A percentile compares a stretch with the other conserved stretches of the same genome.
These are phyloP conservation scores for Neurospora sp. DNA, from an alignment of 495 filamentous ascomycete genomes.

Conservation along the genomic window DNA sequence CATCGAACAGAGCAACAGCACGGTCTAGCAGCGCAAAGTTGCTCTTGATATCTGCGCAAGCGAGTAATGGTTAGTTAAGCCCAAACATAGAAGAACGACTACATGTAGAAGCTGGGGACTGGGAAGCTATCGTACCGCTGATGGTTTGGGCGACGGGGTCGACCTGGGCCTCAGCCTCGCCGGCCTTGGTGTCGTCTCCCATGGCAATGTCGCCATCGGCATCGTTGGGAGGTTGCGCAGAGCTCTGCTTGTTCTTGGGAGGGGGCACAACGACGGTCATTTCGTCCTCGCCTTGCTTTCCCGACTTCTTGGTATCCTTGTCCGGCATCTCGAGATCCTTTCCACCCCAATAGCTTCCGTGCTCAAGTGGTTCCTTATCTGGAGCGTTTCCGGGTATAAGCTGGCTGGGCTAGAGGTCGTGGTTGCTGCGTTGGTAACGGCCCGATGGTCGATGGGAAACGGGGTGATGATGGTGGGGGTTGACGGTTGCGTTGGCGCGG, in stretches of 20 bases:
- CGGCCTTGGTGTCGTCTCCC: conserved; percentile 51
- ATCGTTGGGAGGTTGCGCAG: conserved; percentile 46
- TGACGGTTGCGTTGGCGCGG: neutral
- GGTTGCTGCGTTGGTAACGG: conserved; percentile 4
- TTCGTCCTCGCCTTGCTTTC: conserved; percentile 64
- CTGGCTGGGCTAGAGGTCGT: conserved; percentile 1
- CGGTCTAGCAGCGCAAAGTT: conserved; percentile 87
- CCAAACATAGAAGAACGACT: neutral
- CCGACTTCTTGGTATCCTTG: conserved; percentile 57
- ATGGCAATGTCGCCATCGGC: conserved; percentile 67
- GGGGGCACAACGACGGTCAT: conserved; percentile 84
- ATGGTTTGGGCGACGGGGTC: conserved; percentile 56
- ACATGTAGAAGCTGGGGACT: neutral
- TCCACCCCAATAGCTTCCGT: conserved; percentile 62
- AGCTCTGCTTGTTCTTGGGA: conserved; percentile 58
- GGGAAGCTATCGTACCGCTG: conserved; percentile 29
- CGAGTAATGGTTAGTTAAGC: conserved; percentile 2
- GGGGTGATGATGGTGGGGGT: conserved; percentile 9
- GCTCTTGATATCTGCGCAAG: conserved; percentile 70
- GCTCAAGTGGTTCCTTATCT: conserved; percentile 63
- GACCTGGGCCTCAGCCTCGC: conserved; percentile 47
- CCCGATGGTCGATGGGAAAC: conserved; percentile 8
- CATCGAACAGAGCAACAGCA: conserved; percentile 87
- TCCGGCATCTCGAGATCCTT: conserved; percentile 74
- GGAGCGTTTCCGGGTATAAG: conserved; percentile 55